phyloP scores from a whole-genome alignment of 495 filamentous ascomycete genomes.

The Talaromyces nanjingensis region DNA sequence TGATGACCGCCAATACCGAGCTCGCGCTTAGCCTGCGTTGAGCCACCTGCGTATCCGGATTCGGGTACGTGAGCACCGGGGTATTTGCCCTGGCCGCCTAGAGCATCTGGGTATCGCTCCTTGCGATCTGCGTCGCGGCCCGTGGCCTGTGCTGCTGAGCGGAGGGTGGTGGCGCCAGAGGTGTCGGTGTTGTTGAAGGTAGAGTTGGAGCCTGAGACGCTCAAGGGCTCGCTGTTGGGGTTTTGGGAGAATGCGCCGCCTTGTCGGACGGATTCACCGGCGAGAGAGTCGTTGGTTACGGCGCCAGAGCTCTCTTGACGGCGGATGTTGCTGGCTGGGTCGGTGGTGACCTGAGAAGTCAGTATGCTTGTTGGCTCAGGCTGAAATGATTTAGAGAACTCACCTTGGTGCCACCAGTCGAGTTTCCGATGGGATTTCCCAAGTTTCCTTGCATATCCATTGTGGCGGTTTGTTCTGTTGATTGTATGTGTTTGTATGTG shows the following conservation, averaged over 20 bases:
- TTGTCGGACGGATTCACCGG: conserved; percentile 49
- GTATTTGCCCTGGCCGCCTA: conserved; percentile 43
- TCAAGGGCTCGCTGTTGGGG: conserved; percentile 40
- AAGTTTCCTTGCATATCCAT: conserved; percentile 42
- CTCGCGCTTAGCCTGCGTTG: conserved; percentile 32
- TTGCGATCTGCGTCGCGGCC: conserved; percentile 38
- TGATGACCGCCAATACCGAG: conserved; percentile 19
- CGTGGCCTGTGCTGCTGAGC: conserved; percentile 39
- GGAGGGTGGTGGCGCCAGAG: conserved; percentile 42
- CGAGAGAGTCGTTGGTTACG: conserved; percentile 56
- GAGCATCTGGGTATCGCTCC: conserved; percentile 41
- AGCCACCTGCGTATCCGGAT: conserved; percentile 37
- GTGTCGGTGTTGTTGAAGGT: conserved; percentile 53
- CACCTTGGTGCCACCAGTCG: conserved; percentile 37
- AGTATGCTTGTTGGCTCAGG: neutral
- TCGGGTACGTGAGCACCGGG: conserved; percentile 36
- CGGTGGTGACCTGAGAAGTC: conserved; percentile 33
- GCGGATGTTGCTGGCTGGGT: conserved; percentile 38
- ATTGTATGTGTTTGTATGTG: neutral
- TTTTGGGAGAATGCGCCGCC: conserved; percentile 49
- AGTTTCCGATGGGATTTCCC: conserved; percentile 27
- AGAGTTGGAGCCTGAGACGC: conserved; percentile 38
- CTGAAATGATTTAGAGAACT: neutral
- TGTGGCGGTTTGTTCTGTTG: conserved; percentile 10
- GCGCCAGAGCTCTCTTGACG: conserved; percentile 49